These are phyloP conservation scores for Rhizopus arrhizus DNA, from an alignment of 371 early-diverging fungal species.

Conservation along the genomic window DNA sequence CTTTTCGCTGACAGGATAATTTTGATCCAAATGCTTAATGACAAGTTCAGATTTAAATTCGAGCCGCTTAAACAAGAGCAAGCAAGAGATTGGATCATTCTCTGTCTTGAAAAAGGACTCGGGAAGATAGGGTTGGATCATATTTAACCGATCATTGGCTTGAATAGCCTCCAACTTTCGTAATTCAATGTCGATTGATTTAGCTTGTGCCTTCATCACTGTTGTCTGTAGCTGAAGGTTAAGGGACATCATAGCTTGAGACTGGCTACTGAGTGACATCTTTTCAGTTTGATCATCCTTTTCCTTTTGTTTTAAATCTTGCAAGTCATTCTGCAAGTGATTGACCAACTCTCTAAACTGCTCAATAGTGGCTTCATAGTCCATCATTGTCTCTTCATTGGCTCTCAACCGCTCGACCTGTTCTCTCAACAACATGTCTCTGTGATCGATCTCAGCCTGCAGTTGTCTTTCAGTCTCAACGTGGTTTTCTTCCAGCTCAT, in stretches of 20 bases:
- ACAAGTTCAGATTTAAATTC: slow-evolving; percentile 80
- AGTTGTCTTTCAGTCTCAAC: slow-evolving; percentile 84
- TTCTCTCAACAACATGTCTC: slow-evolving; percentile 70
- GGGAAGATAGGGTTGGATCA: slow-evolving; percentile 78
- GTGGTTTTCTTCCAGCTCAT: slow-evolving; percentile 90
- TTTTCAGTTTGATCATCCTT: slow-evolving; percentile 56
- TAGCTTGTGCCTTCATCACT: slow-evolving; percentile 84
- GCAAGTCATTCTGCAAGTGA: slow-evolving; percentile 74
- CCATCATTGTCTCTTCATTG: slow-evolving; percentile 80
- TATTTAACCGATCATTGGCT: slow-evolving; percentile 74
- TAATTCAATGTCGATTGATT: slow-evolving; percentile 87
- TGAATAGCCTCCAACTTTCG: slow-evolving; percentile 84
- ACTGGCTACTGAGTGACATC: slow-evolving; percentile 63
- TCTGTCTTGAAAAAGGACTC: slow-evolving; percentile 82
- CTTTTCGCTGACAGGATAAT: slow-evolving; percentile 60
- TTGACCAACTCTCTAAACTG: slow-evolving; percentile 87
- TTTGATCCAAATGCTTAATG: slow-evolving; percentile 76
- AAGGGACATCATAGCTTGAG: slow-evolving; percentile 85
- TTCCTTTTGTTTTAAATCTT: slow-evolving; percentile 68
- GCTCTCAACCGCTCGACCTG: slow-evolving; percentile 60
- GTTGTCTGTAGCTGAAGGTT: slow-evolving; percentile 80
- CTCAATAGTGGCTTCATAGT: slow-evolving; percentile 81
- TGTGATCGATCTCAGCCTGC: slow-evolving; percentile 81
- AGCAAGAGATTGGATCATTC: slow-evolving; percentile 72
- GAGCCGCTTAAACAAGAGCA: slow-evolving; percentile 79